Percentiles rank a stretch among this genome's conserved stretches.
These are phyloP conservation scores for Botrytis fabae DNA, from an alignment of 2,329 filamentous ascomycete genomes.

Conservation along the genomic window DNA sequence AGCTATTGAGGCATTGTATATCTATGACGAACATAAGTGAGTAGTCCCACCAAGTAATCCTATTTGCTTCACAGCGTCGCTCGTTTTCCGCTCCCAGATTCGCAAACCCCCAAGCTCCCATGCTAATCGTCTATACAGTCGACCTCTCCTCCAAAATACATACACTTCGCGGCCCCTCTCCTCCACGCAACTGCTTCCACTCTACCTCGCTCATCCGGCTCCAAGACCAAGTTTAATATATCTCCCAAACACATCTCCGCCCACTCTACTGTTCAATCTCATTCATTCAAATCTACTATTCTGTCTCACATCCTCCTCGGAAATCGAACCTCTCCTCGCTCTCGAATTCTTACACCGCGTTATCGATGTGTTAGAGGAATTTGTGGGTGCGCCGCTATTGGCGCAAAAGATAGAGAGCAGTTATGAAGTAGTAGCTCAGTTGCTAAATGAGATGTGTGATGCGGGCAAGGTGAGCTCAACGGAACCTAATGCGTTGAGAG, in stretches of 20 bases:
- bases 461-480: conserved; percentile 85
- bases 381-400: conserved; percentile 82
- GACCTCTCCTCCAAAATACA: conserved; percentile 81
- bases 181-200: conserved; percentile 73
- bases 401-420: conserved; percentile 82
- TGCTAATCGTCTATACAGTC: conserved; percentile 52
- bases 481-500: conserved; percentile 87
- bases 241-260: conserved; percentile 75
- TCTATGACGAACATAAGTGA: conserved; percentile 94
- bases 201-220: conserved; percentile 79
- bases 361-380: conserved; percentile 91
- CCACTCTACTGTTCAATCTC: conserved; percentile 86
- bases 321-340: conserved; percentile 84
- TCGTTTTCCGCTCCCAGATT: background rate
- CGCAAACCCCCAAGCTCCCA: conserved; percentile 1
- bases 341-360: conserved; percentile 94
- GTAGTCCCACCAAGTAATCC: conserved; percentile 33
- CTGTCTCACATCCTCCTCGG: conserved; percentile 78
- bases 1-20: conserved; percentile 91
- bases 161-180: conserved; percentile 82
- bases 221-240: conserved; percentile 87
- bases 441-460: conserved; percentile 96
- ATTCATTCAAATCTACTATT: conserved; percentile 86
- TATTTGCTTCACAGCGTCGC: conserved; percentile 30
- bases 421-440: conserved; percentile 91